Conservation (phyloP, 1,284 basidiomycete species). For the Cutaneotrichosporon cyanovorans region DNA sequence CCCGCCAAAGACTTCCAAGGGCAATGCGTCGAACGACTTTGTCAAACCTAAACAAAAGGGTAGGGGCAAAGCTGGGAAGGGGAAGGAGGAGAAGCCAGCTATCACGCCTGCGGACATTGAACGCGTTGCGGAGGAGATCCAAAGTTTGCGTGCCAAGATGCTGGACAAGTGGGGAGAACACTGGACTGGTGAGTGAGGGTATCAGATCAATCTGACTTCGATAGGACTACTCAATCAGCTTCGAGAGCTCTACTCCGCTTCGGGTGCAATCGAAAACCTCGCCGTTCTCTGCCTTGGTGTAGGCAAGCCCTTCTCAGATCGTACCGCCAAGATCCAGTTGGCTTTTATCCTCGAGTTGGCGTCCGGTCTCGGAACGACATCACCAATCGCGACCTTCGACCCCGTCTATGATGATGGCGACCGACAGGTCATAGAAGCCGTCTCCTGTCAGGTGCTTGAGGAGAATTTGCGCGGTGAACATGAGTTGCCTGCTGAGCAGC, state of each 20-base stretch:
- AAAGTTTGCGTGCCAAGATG: constrained; percentile 34
- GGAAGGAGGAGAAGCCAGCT: constrained; percentile 6
- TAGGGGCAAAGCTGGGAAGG: constrained; percentile 10
- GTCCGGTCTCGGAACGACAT: constrained; percentile 6
- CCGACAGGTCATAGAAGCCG: constrained; percentile 15
- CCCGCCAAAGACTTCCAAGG: constrained; percentile 4
- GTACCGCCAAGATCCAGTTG: constrained; percentile 41
- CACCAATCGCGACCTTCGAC: constrained; percentile 28
- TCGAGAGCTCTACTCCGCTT: neutral
- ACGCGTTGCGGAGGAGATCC: constrained; percentile 16
- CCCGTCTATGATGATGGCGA: constrained; percentile 37
- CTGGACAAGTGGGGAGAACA: constrained; percentile 31
- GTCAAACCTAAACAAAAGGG: constrained; percentile 15
- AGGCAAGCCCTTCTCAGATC: constrained; percentile 31
- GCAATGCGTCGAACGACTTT: constrained; percentile 5
- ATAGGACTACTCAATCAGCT: constrained; percentile 3
- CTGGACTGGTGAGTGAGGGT: constrained; percentile 25
- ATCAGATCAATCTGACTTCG: neutral
- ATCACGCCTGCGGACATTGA: constrained; percentile 15
- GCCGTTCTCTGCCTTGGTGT: constrained; percentile 36
- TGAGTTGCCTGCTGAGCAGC: constrained; percentile 7
- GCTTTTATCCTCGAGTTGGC: constrained; percentile 24
- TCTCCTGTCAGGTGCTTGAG: constrained; percentile 19
- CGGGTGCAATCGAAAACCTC: neutral
- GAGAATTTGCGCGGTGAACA: constrained; percentile 33